A percentile compares a stretch with the other conserved stretches of the same genome.
Conservation (phyloP, 2,329 filamentous ascomycete genomes). For the Scopulariopsis brevicaulis region DNA sequence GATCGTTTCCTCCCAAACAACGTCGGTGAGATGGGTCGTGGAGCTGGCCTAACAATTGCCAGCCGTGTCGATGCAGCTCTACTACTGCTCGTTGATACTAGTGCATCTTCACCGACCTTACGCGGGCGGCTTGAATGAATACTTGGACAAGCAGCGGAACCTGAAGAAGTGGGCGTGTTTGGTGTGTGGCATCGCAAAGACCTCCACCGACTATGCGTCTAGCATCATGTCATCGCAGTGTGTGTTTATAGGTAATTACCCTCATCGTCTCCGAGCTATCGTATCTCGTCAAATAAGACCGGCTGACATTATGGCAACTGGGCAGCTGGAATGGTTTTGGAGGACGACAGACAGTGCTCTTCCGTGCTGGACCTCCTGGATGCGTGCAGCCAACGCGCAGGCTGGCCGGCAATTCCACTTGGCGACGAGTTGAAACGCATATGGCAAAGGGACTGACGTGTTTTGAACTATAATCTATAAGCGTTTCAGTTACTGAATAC, state of each 20-base stretch:
- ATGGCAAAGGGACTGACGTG: neutral
- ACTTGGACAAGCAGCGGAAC: neutral
- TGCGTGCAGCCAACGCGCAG: neutral
- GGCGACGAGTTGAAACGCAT: neutral
- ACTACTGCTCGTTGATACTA: constrained; percentile 33
- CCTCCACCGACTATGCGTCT: neutral
- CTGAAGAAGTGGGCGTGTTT: neutral
- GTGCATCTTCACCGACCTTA: neutral
- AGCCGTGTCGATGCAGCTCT: constrained; percentile 25
- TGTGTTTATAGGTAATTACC: neutral
- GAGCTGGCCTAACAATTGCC: neutral
- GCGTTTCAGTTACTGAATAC: neutral
- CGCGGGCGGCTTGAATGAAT: neutral
- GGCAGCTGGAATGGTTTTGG: neutral
- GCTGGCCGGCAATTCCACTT: neutral
- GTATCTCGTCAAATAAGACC: too few species aligned
- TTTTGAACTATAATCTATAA: neutral
- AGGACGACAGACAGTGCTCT: neutral
- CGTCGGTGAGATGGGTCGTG: neutral
- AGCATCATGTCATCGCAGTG: neutral
- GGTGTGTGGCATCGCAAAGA: neutral
- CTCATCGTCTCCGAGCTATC: neutral
- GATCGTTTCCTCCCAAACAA: neutral
- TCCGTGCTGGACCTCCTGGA: neutral
- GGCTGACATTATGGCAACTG: too few species aligned